Percentiles rank a stretch among this genome's conserved stretches.
phyloP scores from a whole-genome alignment of 768 basidiomycete species.

The Rhizopogon vinicolor region DNA sequence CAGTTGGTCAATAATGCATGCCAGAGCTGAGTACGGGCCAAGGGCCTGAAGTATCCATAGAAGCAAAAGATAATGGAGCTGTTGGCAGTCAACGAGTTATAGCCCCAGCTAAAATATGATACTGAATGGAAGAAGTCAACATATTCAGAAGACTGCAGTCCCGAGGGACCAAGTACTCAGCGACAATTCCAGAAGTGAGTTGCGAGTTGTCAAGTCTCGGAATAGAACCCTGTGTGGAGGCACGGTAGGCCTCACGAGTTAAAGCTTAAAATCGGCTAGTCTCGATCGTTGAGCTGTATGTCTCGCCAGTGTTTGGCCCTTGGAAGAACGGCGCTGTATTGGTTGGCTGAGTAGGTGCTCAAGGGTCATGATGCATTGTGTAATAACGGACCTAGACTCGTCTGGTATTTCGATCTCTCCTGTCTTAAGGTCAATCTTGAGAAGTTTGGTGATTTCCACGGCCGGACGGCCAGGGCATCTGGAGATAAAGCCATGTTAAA shows the following conservation, averaged over 20 bases:
- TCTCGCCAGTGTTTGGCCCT: slow-evolving; percentile 31
- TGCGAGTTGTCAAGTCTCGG: background rate
- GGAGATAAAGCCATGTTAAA: slow-evolving; percentile 5
- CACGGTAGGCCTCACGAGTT: background rate
- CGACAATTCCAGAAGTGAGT: background rate
- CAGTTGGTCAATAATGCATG: background rate
- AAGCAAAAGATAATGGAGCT: background rate
- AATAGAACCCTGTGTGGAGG: background rate
- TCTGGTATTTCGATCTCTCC: slow-evolving; percentile 49
- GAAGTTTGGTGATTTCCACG: slow-evolving; percentile 63
- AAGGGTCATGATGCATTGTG: background rate
- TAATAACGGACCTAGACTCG: slow-evolving; percentile 33
- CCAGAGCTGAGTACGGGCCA: background rate
- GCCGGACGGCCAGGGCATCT: slow-evolving; percentile 67
- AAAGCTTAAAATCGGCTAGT: background rate
- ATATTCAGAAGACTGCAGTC: background rate
- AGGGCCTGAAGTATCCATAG: background rate
- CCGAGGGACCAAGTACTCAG: background rate
- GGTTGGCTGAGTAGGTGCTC: background rate
- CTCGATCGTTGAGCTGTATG: slow-evolving; percentile 16
- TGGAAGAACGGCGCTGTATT: slow-evolving; percentile 23
- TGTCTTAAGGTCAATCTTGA: slow-evolving; percentile 41
- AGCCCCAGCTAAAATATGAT: background rate
- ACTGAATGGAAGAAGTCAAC: background rate
- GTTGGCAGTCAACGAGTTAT: background rate